A percentile compares a stretch with the other conserved stretches of the same genome.
These are phyloP conservation scores for Kwoniella sp. DNA, from an alignment of 768 basidiomycete genomes.

Conservation along the genomic window DNA sequence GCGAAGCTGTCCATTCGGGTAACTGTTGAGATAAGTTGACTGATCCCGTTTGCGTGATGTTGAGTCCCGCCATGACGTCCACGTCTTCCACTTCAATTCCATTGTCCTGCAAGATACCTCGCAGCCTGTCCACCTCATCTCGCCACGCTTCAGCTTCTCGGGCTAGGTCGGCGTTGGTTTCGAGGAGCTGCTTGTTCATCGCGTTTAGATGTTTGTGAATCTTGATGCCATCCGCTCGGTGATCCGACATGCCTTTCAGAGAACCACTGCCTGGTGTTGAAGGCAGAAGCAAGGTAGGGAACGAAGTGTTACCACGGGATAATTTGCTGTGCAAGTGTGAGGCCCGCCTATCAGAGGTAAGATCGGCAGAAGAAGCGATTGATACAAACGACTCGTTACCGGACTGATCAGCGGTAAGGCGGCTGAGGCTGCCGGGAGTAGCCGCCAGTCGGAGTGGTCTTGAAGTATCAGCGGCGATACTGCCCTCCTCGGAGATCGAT, in stretches of 20 bases:
- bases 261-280: slow-evolving; percentile 22
- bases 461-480: neutral
- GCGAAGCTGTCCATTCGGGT: slow-evolving; percentile 8
- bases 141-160: slow-evolving; percentile 39
- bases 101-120: slow-evolving; percentile 23
- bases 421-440: slow-evolving; percentile 3
- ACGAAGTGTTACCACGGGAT: slow-evolving; percentile 39
- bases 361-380: slow-evolving; percentile 45
- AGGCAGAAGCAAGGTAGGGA: slow-evolving; percentile 37
- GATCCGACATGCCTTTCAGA: slow-evolving; percentile 24
- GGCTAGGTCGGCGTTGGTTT: slow-evolving; percentile 40
- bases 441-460: neutral
- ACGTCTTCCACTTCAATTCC: slow-evolving; percentile 36
- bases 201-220: slow-evolving; percentile 47
- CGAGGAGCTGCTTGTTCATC: slow-evolving; percentile 46
- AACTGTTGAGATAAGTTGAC: slow-evolving; percentile 8
- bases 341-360: slow-evolving; percentile 42
- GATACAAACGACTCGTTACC: slow-evolving; percentile 44
- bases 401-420: slow-evolving; percentile 12
- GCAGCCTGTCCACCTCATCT: slow-evolving; percentile 31
- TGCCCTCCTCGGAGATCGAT: slow-evolving; percentile 28
- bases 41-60: neutral
- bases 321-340: slow-evolving; percentile 16
- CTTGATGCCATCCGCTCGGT: slow-evolving; percentile 43
- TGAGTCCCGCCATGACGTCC: slow-evolving; percentile 15